Conservation (phyloP, 306 rosid genomes). For the Prunus davidiana region DNA sequence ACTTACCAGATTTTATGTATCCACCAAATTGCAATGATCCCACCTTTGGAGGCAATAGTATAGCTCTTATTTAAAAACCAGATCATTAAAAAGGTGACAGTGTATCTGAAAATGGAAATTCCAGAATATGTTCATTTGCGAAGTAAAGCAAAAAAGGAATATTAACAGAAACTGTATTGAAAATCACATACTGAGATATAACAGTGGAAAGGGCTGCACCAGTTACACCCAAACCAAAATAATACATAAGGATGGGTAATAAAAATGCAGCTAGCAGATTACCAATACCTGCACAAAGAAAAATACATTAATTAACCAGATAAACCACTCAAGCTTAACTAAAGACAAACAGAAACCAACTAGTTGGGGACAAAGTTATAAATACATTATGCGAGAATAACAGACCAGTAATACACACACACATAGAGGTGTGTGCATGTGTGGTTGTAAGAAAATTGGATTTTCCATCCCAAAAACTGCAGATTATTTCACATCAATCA, state of each 20-base stretch:
- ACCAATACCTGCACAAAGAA: constrained; percentile 69
- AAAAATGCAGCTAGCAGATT: constrained; percentile 72
- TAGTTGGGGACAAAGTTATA: not conserved
- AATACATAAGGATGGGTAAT: constrained; percentile 77
- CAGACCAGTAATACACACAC: not conserved
- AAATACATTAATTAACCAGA: constrained; percentile 28
- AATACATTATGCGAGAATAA: not conserved
- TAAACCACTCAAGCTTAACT: constrained; percentile 13
- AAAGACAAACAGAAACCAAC: constrained; percentile 4
- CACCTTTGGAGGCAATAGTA: constrained; percentile 83
- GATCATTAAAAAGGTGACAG: constrained; percentile 71
- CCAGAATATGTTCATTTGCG: constrained; percentile 10
- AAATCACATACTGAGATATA: constrained; percentile 79
- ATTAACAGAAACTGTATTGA: constrained; percentile 14
- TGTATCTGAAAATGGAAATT: constrained; percentile 54
- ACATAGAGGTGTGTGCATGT: not conserved
- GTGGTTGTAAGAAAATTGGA: not conserved
- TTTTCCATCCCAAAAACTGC: not conserved
- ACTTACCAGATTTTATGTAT: constrained; percentile 79
- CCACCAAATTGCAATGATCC: constrained; percentile 80
- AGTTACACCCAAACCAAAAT: constrained; percentile 68
- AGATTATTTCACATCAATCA: not conserved
- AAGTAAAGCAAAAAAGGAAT: constrained; percentile 15
- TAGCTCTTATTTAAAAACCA: constrained; percentile 72
- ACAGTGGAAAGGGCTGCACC: constrained; percentile 95